Evolutionary conservation across 2,329 filamentous ascomycete genomes (phyloP), one percentile per base, ranked within the genome.

Genomic region (Zymoseptoria passerinii): DNA sequence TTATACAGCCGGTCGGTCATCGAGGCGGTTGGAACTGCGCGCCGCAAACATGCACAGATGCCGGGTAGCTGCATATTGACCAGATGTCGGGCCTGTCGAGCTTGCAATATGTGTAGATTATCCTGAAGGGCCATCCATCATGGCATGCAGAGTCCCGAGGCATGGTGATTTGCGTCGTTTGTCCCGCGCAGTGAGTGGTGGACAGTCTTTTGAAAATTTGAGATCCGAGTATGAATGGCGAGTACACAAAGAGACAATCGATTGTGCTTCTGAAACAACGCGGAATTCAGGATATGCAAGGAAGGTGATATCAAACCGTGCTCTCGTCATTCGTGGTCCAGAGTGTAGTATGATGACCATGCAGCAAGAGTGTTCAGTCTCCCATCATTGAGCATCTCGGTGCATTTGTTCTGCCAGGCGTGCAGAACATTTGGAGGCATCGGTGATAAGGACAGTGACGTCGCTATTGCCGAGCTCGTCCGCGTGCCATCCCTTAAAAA

Each of bases 31-130:
- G 40, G 28, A 28, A 44, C 18, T 40, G 48, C 48, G 23, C 13
- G 10, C 44, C 28, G 52, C 56, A 58, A 58, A 58, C 56, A 54
- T 58, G 19, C 35, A 44, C 35, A 44, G 35, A 44, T 44, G 35
- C n/a, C 35, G 35, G 35, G 9, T 44, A 3, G 35, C 10, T 44
- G 35, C 35, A 44, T n/a, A 4, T 44, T 44, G 35, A 44, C 35
- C 35, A 44, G 35, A 44, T 44, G 9, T 13, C n/a, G 35, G 16
- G 35, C 5, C 16, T n/a, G 13, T 44, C 35, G 2, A 44, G 35
- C 23, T 2, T 23, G 23, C 23, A 4, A 23, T 23, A 4, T 44
- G 35, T 16, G 16, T 16, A 7, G 35, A 44, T 13, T n/a, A 16
- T 44, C 4, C 35, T 44, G 35, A 44, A 16, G 35, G 35, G 35